Evolutionary conservation across 2,329 filamentous ascomycete species (phyloP), one percentile per base, ranked within the genome.

Genomic region (Fusarium concolor): DNA sequence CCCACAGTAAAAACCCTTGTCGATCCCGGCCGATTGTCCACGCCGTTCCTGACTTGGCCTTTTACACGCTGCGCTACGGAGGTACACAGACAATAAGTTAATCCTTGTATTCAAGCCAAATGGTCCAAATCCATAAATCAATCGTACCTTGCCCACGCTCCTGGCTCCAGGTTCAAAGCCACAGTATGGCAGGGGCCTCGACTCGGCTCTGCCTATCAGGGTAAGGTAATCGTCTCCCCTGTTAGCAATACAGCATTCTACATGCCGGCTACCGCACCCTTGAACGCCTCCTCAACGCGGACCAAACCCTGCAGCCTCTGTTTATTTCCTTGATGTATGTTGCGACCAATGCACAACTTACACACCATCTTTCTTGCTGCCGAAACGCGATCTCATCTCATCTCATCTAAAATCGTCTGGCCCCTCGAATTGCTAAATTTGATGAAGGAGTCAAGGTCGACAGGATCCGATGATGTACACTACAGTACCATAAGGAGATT

Each of bases 21-120:
- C 68, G 50, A 68, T 72, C 72, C 67, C 62, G 56, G 63, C 62
- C 69, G 71, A 69, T 71, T 72, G 56, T 65, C 67, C 70, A 69
- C 68, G 62, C 62, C 70, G 70, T 73, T 73, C 72, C 68, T 72
- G 72, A 69, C 66, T 69, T 74, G 71, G 62, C 62, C 70, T 54
- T 67, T 58, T 57, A 46, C 62, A 53, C 65, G 54, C 65, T 29
- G 47, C 35, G 24, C 47, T 51, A 43, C 47, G 14, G 33, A 35
- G 33, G 33, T 35, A 35, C 33, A 35, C 33, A 35, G 33, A 51
- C 49, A 51, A 24, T 15, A 24, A 56, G 50, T 53, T 33, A 28
- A 56, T 52, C 65, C 56, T 52, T 64, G 56, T 52, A 52, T 54
- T 33, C 57, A 69, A 60, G 57, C 44, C 45, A 43, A 24, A 24